A percentile compares a stretch with the other conserved stretches of the same genome.
Evolutionary conservation across 306 rosid genomes (phyloP).

Genomic region (Sesbania bispinosa): DNA sequence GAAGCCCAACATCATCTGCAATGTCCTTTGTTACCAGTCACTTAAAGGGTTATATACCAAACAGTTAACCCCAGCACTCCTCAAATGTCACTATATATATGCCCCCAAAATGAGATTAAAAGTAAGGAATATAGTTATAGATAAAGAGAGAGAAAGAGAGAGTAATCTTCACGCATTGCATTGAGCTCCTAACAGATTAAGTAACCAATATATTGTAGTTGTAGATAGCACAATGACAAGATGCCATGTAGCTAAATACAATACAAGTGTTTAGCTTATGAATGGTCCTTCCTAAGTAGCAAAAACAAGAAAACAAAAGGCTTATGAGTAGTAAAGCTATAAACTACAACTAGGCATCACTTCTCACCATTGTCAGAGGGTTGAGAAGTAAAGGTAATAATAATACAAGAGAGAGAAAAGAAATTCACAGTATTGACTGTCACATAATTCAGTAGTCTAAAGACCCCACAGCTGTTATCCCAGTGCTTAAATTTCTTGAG

Average conservation of each 20-base stretch:
- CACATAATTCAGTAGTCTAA: conserved; percentile 66
- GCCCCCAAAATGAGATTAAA: neutral
- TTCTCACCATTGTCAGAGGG: conserved; percentile 37
- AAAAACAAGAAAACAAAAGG: conserved; percentile 23
- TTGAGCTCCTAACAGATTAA: conserved; percentile 41
- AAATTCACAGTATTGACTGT: conserved; percentile 38
- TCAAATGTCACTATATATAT: neutral
- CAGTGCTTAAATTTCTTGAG: conserved; percentile 64
- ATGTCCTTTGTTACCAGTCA: neutral
- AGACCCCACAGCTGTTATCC: conserved; percentile 80
- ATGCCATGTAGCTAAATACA: conserved; percentile 54
- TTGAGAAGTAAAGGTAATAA: conserved; percentile 42
- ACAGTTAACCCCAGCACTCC: neutral
- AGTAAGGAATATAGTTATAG: neutral
- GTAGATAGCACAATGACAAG: conserved; percentile 31
- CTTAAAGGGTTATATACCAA: conserved; percentile 6
- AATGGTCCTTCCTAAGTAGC: conserved; percentile 37
- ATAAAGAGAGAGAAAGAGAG: neutral
- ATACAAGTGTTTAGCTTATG: conserved; percentile 61
- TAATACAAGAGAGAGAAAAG: conserved; percentile 50
- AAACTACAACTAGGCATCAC: conserved; percentile 44
- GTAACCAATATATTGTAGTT: conserved; percentile 42
- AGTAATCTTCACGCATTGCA: conserved; percentile 28
- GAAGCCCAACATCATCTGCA: neutral
- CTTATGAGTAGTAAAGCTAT: conserved; percentile 37